Conservation (phyloP, 2,329 filamentous ascomycete species). For the Colletotrichum nymphaeae region DNA sequence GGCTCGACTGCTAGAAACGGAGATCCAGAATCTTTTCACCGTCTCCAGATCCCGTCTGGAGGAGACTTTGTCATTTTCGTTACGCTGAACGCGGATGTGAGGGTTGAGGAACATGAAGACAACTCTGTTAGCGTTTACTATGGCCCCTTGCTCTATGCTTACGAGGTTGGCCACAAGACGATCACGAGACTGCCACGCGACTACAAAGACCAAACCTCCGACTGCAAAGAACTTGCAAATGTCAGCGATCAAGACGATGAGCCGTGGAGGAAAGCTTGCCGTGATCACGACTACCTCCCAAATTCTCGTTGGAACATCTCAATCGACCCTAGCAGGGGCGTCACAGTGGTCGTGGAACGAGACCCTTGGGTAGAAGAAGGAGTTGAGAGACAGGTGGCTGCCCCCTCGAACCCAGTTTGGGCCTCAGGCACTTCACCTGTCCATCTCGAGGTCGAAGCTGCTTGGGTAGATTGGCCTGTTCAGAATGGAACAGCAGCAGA, state of each 20-base stretch:
- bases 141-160: slow-evolving; percentile 55
- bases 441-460: slow-evolving; percentile 45
- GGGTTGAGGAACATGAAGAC: slow-evolving; percentile 40
- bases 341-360: background rate
- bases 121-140: slow-evolving; percentile 55
- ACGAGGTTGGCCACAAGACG: slow-evolving; percentile 47
- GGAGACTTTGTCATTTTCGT: slow-evolving; percentile 35
- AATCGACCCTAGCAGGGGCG: slow-evolving; percentile 38
- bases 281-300: slow-evolving; percentile 47
- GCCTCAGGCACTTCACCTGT: slow-evolving; percentile 48
- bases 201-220: slow-evolving; percentile 36
- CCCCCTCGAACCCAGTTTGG: slow-evolving; percentile 44
- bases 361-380: slow-evolving; percentile 38
- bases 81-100: slow-evolving; percentile 34
- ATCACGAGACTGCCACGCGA: background rate
- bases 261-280: slow-evolving; percentile 36
- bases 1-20: background rate
- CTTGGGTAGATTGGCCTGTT: slow-evolving; percentile 14
- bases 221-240: slow-evolving; percentile 41
- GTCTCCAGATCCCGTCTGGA: background rate
- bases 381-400: slow-evolving; percentile 35
- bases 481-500: slow-evolving; percentile 16
- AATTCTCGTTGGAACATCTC: slow-evolving; percentile 46
- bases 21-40: background rate
- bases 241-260: slow-evolving; percentile 31